Base-by-base conservation (phyloP, 495 filamentous ascomycete genomes). In the Hypomontagnella monticulosa region DNA sequence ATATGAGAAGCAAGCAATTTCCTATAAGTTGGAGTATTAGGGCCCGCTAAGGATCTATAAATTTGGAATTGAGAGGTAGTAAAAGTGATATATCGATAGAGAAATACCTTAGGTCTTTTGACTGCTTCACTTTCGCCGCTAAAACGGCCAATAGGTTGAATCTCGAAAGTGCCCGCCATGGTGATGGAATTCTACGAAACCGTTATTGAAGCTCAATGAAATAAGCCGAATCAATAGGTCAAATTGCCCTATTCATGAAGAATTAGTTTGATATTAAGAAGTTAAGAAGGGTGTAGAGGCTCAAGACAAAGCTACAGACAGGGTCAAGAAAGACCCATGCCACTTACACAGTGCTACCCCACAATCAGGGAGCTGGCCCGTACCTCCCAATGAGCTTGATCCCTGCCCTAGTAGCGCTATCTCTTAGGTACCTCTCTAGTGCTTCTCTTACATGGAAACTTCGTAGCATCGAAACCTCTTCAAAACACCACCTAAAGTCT, bases 1-100 rank as follows among this genome's bases (percentile, higher is more conserved):
- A 75, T 93, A 97, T 0, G 94, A 98, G 74, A 97, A 99, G 73
- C 80, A 91, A 1, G 91, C 82, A 50, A 97, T 91, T 78, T 99
- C 95, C 89, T 93, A 40, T 19, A 15, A 10, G 23, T 0, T 15
- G 32, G 11, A 1, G 30, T 0, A 34, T 61, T 19, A 57, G 63
- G n/a, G n/a, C n/a, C n/a, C n/a, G n/a, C n/a, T n/a, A n/a, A n/a
- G n/a, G n/a, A n/a, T n/a, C n/a, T n/a, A n/a, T n/a, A n/a, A n/a
- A n/a, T n/a, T n/a, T n/a, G n/a, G n/a, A n/a, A n/a, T n/a, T n/a
- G n/a, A n/a, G n/a, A n/a, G n/a, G n/a, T n/a, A n/a, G n/a, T n/a
- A n/a, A n/a, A n/a, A n/a, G n/a, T n/a, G n/a, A n/a, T n/a, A n/a
- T n/a, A n/a, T n/a, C n/a, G n/a, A n/a, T n/a, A n/a, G n/a, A n/a